Percentiles rank a stretch among this genome's conserved stretches.
phyloP scores from a whole-genome alignment of 192 early-diverging fungal species.

The Entrophospora sp. region DNA sequence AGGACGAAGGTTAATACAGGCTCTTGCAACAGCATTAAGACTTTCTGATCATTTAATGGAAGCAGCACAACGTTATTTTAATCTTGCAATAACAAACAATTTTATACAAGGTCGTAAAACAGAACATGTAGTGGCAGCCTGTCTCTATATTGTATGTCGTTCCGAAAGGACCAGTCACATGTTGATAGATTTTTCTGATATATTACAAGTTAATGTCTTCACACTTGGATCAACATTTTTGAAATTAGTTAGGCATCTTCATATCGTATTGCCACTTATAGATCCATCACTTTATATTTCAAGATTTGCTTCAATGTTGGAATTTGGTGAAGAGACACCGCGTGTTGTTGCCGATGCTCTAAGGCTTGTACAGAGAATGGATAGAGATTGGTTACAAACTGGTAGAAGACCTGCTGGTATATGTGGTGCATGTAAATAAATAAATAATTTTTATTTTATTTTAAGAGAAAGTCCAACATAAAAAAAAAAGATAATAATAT shows the following conservation, averaged over 20 bases:
- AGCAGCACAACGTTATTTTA: slow-evolving; percentile 76
- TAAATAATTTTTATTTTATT: not conserved
- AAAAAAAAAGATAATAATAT: not conserved
- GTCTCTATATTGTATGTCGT: slow-evolving; percentile 87
- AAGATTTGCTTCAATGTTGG: slow-evolving; percentile 78
- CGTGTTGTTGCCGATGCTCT: slow-evolving; percentile 71
- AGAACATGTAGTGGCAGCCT: slow-evolving; percentile 72
- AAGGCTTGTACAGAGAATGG: slow-evolving; percentile 80
- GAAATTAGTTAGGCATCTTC: slow-evolving; percentile 57
- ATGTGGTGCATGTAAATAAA: slow-evolving; percentile 68
- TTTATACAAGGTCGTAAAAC: slow-evolving; percentile 79
- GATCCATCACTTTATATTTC: slow-evolving; percentile 91
- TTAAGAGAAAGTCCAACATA: no score
- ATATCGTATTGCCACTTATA: slow-evolving; percentile 61
- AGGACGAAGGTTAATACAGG: slow-evolving; percentile 64
- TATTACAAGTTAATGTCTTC: slow-evolving; percentile 81
- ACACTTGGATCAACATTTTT: slow-evolving; percentile 78
- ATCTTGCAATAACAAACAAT: slow-evolving; percentile 67
- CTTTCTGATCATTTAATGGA: slow-evolving; percentile 72
- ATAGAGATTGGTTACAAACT: slow-evolving; percentile 86
- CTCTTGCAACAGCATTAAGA: slow-evolving; percentile 61
- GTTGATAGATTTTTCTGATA: slow-evolving; percentile 94
- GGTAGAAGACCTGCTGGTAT: slow-evolving; percentile 90
- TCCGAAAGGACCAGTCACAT: slow-evolving; percentile 78
- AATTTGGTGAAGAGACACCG: slow-evolving; percentile 84